Evolutionary conservation across 2,329 filamentous ascomycete genomes (phyloP).

Genomic region (Fusarium sp.): DNA sequence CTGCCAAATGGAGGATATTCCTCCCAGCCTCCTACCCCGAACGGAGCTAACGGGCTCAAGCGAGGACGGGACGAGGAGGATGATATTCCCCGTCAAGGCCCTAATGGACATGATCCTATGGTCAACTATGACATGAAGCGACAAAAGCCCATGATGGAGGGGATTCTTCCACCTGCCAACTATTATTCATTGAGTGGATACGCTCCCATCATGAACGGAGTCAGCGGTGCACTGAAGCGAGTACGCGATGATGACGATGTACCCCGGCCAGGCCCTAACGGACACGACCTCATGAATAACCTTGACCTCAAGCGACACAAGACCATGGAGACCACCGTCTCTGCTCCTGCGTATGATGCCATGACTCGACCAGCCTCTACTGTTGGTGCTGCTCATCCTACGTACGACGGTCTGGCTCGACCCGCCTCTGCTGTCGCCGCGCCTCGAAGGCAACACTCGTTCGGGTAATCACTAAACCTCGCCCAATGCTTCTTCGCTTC

Average conservation of each 20-base stretch:
- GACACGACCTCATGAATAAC: conserved; percentile 51
- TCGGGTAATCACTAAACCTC: neutral
- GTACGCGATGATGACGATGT: conserved; percentile 66
- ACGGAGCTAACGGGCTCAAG: conserved; percentile 64
- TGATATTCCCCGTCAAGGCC: conserved; percentile 44
- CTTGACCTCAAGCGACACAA: conserved; percentile 81
- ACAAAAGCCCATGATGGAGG: conserved; percentile 77
- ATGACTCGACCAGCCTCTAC: conserved; percentile 59
- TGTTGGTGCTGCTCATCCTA: conserved; percentile 46
- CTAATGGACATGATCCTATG: conserved; percentile 51
- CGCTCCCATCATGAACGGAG: conserved; percentile 67
- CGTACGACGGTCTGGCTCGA: conserved; percentile 20
- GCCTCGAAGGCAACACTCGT: conserved; percentile 51
- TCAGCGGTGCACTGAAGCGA: conserved; percentile 55
- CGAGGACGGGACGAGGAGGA: conserved; percentile 66
- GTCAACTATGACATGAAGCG: conserved; percentile 74
- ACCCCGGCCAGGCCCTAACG: conserved; percentile 68
- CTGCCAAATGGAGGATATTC: conserved; percentile 60
- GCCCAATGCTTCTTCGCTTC: neutral
- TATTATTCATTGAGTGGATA: conserved; percentile 27
- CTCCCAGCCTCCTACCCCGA: conserved; percentile 58
- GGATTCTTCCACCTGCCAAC: conserved; percentile 49
- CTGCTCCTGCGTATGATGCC: conserved; percentile 60
- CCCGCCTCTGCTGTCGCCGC: conserved; percentile 42
- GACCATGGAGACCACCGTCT: conserved; percentile 70